Base-by-base conservation (phyloP, 2,329 filamentous ascomycete species). In the Myriosclerotinia scirpicola region DNA sequence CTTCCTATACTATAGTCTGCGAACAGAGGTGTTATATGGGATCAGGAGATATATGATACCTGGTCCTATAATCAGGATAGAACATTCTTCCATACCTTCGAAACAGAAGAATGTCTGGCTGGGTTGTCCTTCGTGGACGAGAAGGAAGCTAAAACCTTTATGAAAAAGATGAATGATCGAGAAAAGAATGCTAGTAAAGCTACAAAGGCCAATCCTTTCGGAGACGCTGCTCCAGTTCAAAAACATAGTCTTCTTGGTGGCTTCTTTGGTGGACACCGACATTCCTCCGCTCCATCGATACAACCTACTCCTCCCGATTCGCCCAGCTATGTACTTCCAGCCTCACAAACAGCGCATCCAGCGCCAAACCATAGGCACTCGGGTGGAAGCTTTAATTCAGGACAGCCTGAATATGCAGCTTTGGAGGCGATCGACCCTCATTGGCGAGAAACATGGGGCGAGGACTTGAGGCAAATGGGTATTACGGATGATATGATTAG, bases 21-120 rank as follows among this genome's bases (percentile, higher is more conserved):
- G 61, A 89, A 87, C 76, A 87, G 90, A 76, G 93, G 94, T 67
- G 93, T 97, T 61, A 90, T 97, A 75, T 97, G 92, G 92, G 93
- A 97, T 75, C 94, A 98, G 80, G 95, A 99, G 80, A 92, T 99
- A 74, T 99, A 96, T 80, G 94, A 99, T 73, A 88, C 88, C 61
- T 98, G 96, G 84, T 83, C 84, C 70, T 99, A 98, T 82, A 97
- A 97, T 80, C 94, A 97, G 76, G 95, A 99, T 78, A 89, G 95
- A 69, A 94, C 92, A 68, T 99, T 97, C 80, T 99, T 99, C 80
- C 93, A 98, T 79, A 93, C 92, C 7, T 99, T 99, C 77, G 95
- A 99, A 80, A 85, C 97, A 66, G 93, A 98, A 79, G 88, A 96
- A 70, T 98, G 93, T 75, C 81, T 96, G 68, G 95, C 93, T 7